phyloP scores from a whole-genome alignment of 192 early-diverging fungal species.

The Allomyces macrogynus region DNA sequence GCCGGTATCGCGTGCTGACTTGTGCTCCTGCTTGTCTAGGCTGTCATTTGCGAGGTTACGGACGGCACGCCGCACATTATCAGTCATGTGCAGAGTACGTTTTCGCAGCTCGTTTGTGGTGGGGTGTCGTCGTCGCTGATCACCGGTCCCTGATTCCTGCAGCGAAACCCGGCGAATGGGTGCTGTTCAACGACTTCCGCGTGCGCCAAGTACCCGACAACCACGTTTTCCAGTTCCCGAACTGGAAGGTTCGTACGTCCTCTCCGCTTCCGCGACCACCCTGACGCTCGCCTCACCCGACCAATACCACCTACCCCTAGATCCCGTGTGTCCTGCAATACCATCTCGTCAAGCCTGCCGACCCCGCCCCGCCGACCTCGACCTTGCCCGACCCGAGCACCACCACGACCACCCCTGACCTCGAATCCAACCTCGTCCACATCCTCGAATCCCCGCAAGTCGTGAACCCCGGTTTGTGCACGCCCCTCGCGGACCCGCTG shows the following conservation, averaged over 20 bases:
- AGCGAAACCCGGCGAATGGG: constrained; percentile 32
- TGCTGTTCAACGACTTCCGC: constrained; percentile 88
- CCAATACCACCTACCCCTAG: too few species aligned
- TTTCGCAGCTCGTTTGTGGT: neutral
- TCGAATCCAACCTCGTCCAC: neutral
- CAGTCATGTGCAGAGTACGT: constrained; percentile 38
- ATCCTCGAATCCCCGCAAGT: constrained; percentile 36
- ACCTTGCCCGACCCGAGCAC: too few species aligned
- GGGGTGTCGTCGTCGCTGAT: too few species aligned
- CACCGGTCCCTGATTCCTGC: too few species aligned
- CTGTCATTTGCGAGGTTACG: constrained; percentile 30
- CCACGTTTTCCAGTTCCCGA: constrained; percentile 39
- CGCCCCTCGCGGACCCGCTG: neutral
- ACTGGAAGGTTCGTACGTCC: constrained; percentile 21
- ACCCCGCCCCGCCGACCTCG: too few species aligned
- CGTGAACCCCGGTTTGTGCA: constrained; percentile 20
- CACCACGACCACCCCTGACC: too few species aligned
- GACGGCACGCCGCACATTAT: constrained; percentile 50
- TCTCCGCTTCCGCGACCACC: too few species aligned
- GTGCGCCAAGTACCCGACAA: constrained; percentile 50
- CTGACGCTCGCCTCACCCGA: too few species aligned
- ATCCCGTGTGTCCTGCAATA: too few species aligned
- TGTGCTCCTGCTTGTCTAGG: constrained; percentile 5
- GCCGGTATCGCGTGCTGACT: too few species aligned
- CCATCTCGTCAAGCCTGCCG: too few species aligned